A percentile compares a stretch with the other conserved stretches of the same genome.
These are phyloP conservation scores for Cordyceps pruinosa DNA, from an alignment of 2,329 filamentous ascomycete genomes.

Conservation along the genomic window DNA sequence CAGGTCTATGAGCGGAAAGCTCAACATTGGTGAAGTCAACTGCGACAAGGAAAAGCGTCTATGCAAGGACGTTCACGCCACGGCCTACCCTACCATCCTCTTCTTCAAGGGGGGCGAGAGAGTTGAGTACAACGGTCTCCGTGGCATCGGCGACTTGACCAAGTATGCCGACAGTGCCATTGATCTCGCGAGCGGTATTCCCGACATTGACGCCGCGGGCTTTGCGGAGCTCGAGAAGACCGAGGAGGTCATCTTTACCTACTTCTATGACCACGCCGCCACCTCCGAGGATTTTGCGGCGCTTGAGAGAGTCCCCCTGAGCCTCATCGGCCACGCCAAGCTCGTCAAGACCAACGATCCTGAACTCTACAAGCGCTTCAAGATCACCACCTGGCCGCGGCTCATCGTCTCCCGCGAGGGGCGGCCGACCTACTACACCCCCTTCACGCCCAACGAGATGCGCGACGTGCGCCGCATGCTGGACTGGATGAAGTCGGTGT, in stretches of 20 bases:
- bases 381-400: constrained; percentile 95
- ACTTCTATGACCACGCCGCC: constrained; percentile 95
- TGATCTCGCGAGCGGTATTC: constrained; percentile 67
- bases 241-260: constrained; percentile 92
- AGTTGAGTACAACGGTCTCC: constrained; percentile 86
- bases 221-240: constrained; percentile 84
- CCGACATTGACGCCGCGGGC: constrained; percentile 67
- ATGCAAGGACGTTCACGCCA: constrained; percentile 83
- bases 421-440: constrained; percentile 82
- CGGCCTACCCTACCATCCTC: constrained; percentile 78
- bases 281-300: constrained; percentile 87
- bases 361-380: constrained; percentile 72
- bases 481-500: constrained; percentile 91
- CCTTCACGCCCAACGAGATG: constrained; percentile 85
- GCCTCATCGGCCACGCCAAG: constrained; percentile 83
- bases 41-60: constrained; percentile 78
- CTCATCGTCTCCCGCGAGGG: constrained; percentile 84
- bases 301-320: constrained; percentile 77
- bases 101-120: constrained; percentile 91
- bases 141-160: constrained; percentile 85
- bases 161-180: constrained; percentile 82
- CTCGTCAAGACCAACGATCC: constrained; percentile 85
- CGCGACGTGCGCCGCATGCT: constrained; percentile 73
- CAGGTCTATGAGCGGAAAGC: constrained; percentile 79
- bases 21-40: constrained; percentile 95